phyloP scores from a whole-genome alignment of 768 basidiomycete genomes.

The Chalciporus chontae region DNA sequence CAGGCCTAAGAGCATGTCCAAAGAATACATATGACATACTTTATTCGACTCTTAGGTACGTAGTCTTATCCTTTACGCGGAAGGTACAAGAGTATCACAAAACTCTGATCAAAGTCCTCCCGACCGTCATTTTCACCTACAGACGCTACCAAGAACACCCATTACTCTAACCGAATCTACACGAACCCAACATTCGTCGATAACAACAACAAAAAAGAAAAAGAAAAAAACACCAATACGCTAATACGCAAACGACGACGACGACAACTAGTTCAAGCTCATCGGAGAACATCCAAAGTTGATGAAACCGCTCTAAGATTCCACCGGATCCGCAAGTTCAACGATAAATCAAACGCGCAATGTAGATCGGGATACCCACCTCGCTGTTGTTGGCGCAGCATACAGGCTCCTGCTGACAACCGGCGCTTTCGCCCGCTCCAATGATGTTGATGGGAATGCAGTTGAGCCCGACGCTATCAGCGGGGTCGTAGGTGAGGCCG shows the following conservation, averaged over 20 bases:
- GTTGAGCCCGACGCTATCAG: constrained; percentile 22
- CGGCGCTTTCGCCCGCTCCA: constrained; percentile 18
- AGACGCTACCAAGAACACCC: background rate
- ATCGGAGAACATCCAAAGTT: constrained; percentile 26
- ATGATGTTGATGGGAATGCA: constrained; percentile 20
- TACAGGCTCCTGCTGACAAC: constrained; percentile 25
- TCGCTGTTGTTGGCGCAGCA: constrained; percentile 20
- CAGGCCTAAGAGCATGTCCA: too few species aligned
- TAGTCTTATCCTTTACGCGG: too few species aligned
- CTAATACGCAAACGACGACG: background rate
- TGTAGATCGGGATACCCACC: constrained; percentile 11
- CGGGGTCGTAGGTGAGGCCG: constrained; percentile 9
- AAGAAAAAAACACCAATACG: background rate
- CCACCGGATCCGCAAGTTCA: background rate
- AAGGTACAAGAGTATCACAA: background rate
- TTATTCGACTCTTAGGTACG: too few species aligned
- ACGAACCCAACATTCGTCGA: constrained; percentile 1
- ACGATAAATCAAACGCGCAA: background rate
- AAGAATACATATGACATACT: background rate
- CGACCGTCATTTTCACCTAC: background rate
- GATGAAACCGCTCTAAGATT: constrained; percentile 13
- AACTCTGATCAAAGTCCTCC: background rate
- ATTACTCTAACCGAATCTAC: background rate
- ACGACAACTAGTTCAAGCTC: constrained; percentile 17
- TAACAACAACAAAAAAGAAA: background rate